A percentile compares a stretch with the other conserved stretches of the same genome.
phyloP scores from a whole-genome alignment of 345 rosid genomes.

The Tarenaya hassleriana region DNA sequence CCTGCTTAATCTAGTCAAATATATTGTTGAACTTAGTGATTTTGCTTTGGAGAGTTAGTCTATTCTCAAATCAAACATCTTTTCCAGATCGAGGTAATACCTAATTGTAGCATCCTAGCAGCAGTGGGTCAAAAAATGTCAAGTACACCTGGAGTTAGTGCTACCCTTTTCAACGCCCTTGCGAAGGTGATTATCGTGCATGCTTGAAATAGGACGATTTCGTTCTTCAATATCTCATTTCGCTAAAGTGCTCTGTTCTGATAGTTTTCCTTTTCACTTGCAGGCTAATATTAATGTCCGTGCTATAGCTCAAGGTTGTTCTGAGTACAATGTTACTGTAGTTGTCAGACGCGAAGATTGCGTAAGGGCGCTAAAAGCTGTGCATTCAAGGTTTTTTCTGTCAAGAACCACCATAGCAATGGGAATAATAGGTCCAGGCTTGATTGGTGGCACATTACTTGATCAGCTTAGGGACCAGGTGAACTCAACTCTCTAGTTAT shows the following conservation, averaged over 20 bases:
- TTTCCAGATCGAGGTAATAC: constrained; percentile 72
- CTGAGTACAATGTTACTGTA: constrained; percentile 90
- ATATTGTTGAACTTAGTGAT: not conserved
- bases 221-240: not conserved
- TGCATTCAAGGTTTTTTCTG: constrained; percentile 92
- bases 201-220: constrained; percentile 9
- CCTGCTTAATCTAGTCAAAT: not conserved
- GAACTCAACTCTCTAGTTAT: constrained; percentile 2
- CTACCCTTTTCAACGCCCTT: constrained; percentile 91
- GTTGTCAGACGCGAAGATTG: constrained; percentile 91
- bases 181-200: constrained; percentile 58
- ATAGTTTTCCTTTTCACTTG: not conserved
- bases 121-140: constrained; percentile 99
- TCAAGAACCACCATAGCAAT: constrained; percentile 87
- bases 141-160: constrained; percentile 96
- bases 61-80: constrained; percentile 19
- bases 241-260: not conserved
- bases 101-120: constrained; percentile 92
- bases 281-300: constrained; percentile 97
- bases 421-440: constrained; percentile 96
- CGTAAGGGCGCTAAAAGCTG: constrained; percentile 88
- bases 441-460: constrained; percentile 88
- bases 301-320: constrained; percentile 99
- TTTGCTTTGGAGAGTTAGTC: not conserved
- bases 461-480: constrained; percentile 98